Conservation (phyloP, 2,329 filamentous ascomycete genomes). For the Cladosporium sp. region DNA sequence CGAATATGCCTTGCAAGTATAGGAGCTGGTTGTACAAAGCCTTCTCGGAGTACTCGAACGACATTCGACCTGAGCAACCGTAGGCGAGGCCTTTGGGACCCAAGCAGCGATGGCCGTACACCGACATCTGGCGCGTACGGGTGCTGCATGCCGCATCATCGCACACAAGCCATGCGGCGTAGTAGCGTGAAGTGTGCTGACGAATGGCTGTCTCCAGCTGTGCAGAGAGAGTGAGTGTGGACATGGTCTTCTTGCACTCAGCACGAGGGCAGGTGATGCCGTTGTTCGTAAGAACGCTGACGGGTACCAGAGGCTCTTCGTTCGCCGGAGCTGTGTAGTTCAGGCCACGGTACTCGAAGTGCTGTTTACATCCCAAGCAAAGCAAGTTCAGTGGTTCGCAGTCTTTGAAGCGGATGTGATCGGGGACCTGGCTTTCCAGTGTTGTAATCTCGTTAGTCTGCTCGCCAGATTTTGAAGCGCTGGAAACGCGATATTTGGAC, state of each 20-base stretch:
- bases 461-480: conserved; percentile 53
- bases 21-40: conserved; percentile 92
- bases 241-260: conserved; percentile 65
- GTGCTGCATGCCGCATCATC: conserved; percentile 85
- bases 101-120: conserved; percentile 87
- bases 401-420: conserved; percentile 83
- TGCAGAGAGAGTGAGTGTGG: conserved; percentile 74
- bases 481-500: conserved; percentile 77
- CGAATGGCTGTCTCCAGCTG: conserved; percentile 87
- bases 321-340: conserved; percentile 40
- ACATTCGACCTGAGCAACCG: conserved; percentile 85
- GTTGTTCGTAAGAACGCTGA: conserved; percentile 66
- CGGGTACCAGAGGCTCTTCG: conserved; percentile 41
- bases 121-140: conserved; percentile 86
- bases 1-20: conserved; percentile 82
- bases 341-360: conserved; percentile 76
- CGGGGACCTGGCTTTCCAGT: conserved; percentile 90
- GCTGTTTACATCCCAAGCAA: conserved; percentile 77
- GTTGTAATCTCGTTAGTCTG: conserved; percentile 76
- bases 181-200: conserved; percentile 77
- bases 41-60: conserved; percentile 84
- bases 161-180: conserved; percentile 88
- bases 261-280: conserved; percentile 71
- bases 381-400: conserved; percentile 74
- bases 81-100: conserved; percentile 82